These are phyloP conservation scores for Fusarium kyushuense DNA, from an alignment of 2,329 filamentous ascomycete species.

Conservation along the genomic window DNA sequence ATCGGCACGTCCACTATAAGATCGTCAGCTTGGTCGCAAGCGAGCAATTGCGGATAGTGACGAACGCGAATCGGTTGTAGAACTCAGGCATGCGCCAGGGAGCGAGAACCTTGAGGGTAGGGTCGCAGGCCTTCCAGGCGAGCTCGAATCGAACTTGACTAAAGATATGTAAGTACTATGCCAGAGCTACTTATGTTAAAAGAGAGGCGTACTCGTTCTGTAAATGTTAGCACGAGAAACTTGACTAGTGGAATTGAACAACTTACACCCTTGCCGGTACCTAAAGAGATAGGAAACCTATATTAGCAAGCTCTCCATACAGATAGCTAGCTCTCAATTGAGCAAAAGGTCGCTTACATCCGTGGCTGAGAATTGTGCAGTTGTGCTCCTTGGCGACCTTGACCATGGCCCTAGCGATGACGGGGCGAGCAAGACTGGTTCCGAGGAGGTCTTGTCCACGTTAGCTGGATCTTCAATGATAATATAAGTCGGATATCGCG, in stretches of 20 bases:
- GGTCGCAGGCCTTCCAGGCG: conserved; percentile 63
- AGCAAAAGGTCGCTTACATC: conserved; percentile 53
- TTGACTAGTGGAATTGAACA: not conserved
- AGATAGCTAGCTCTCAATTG: not conserved
- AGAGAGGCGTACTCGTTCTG: conserved; percentile 14
- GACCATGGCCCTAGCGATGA: conserved; percentile 69
- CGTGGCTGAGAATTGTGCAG: conserved; percentile 59
- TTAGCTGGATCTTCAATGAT: not conserved
- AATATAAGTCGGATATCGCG: not conserved
- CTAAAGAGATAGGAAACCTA: not conserved
- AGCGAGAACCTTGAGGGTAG: conserved; percentile 75
- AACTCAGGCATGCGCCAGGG: conserved; percentile 79
- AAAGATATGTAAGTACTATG: conserved; percentile 2
- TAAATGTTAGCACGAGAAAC: not conserved
- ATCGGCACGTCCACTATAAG: conserved; percentile 55
- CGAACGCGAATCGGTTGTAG: conserved; percentile 71
- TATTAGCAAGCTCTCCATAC: not conserved
- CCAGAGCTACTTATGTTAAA: not conserved
- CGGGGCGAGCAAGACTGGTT: conserved; percentile 71
- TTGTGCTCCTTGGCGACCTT: conserved; percentile 53
- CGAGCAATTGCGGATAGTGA: not conserved
- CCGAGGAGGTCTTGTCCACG: conserved; percentile 52
- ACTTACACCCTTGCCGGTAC: conserved; percentile 67
- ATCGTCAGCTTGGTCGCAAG: not conserved
- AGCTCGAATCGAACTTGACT: conserved; percentile 55